These are phyloP conservation scores for Aureobasidium melanogenum DNA, from an alignment of 2,329 filamentous ascomycete species.

Conservation along the genomic window DNA sequence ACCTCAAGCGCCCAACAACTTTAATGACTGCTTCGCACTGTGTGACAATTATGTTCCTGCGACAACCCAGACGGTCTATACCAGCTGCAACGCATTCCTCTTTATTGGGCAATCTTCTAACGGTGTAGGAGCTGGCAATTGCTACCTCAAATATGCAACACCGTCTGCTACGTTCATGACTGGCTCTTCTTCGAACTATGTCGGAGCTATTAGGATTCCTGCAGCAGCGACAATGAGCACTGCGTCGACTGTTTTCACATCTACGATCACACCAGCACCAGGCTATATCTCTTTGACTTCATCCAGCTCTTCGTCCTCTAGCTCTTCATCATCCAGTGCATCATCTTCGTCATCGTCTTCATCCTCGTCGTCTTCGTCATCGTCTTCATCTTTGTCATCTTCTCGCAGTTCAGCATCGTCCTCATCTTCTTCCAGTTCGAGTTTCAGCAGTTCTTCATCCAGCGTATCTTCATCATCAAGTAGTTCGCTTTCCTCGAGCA, in stretches of 20 bases:
- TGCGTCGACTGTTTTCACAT: neutral
- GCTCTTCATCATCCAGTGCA: too few species aligned
- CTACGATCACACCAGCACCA: neutral
- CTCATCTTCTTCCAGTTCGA: neutral
- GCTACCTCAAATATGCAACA: slow-evolving; percentile 8
- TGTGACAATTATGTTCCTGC: neutral
- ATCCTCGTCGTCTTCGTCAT: neutral
- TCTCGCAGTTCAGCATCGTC: neutral
- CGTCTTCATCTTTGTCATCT: too few species aligned
- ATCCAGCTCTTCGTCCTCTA: too few species aligned
- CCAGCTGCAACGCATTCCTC: slow-evolving; percentile 8
- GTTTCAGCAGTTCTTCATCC: neutral
- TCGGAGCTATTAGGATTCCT: neutral
- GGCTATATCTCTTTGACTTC: neutral
- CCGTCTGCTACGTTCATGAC: too few species aligned
- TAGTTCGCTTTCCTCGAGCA: neutral
- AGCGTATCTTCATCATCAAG: neutral
- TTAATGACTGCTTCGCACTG: slow-evolving; percentile 12
- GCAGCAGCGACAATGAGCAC: neutral
- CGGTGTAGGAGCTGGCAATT: slow-evolving; percentile 11
- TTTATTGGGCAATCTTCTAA: slow-evolving; percentile 7
- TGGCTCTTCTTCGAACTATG: neutral
- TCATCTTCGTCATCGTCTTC: too few species aligned
- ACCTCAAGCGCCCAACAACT: neutral
- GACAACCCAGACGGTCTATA: neutral